A percentile compares a stretch with the other conserved stretches of the same genome.
Evolutionary conservation across 2,329 filamentous ascomycete genomes (phyloP).

Genomic region (Bipolaris zeicola): DNA sequence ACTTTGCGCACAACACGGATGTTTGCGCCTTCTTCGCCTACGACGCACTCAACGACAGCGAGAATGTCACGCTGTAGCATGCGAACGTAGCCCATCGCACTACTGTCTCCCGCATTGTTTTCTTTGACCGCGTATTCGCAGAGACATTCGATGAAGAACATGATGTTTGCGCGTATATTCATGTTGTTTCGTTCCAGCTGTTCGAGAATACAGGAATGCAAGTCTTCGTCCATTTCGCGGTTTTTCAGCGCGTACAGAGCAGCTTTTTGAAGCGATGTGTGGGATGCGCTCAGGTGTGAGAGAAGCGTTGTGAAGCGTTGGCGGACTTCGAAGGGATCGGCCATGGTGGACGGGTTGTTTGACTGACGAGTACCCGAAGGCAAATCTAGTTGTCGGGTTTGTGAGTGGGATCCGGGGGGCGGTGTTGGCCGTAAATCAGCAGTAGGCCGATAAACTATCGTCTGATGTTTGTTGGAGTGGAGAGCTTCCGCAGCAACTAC

Average conservation of each 20-base stretch:
- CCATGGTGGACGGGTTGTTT: slow-evolving; percentile 53
- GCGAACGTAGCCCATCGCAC: slow-evolving; percentile 79
- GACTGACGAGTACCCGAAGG: not conserved
- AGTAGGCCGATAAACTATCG: not conserved
- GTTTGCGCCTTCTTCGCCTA: slow-evolving; percentile 84
- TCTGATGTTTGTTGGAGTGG: slow-evolving; percentile 4
- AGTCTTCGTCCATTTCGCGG: slow-evolving; percentile 92
- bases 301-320: slow-evolving; percentile 94
- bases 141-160: slow-evolving; percentile 98
- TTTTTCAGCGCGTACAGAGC: slow-evolving; percentile 95
- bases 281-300: slow-evolving; percentile 87
- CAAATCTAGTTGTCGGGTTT: not conserved
- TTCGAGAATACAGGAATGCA: slow-evolving; percentile 96
- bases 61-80: slow-evolving; percentile 97
- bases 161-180: slow-evolving; percentile 97
- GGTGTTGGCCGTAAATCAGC: not conserved
- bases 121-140: slow-evolving; percentile 83
- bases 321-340: slow-evolving; percentile 95
- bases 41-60: slow-evolving; percentile 91
- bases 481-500: slow-evolving; percentile 8
- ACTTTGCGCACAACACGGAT: slow-evolving; percentile 90
- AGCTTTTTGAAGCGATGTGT: slow-evolving; percentile 87
- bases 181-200: slow-evolving; percentile 94
- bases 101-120: slow-evolving; percentile 67
- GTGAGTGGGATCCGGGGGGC: not conserved